Percentiles rank a stretch among this genome's conserved stretches.
phyloP scores from a whole-genome alignment of 2,329 filamentous ascomycete genomes.

The Penicillium sp. region DNA sequence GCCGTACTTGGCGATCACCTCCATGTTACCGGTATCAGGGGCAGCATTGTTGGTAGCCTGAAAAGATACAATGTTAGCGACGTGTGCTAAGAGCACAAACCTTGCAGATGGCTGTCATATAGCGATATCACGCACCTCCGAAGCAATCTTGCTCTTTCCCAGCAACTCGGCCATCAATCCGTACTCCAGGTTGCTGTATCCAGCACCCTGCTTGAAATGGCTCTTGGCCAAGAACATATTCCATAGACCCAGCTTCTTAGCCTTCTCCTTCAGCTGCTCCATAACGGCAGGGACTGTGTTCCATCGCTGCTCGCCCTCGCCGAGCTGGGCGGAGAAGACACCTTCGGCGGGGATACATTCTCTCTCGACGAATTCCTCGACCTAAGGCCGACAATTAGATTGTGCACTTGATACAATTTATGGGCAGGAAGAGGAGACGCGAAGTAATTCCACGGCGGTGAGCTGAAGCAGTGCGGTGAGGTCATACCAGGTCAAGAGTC shows the following conservation, averaged over 20 bases:
- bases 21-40: conserved; percentile 94
- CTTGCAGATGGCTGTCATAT: not conserved
- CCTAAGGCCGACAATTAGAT: conserved; percentile 45
- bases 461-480: not conserved
- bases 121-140: conserved; percentile 55
- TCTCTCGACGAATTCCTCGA: conserved; percentile 96
- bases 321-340: conserved; percentile 77
- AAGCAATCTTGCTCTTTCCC: conserved; percentile 79
- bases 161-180: conserved; percentile 96
- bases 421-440: too few species aligned
- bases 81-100: too few species aligned
- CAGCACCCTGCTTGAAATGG: conserved; percentile 93
- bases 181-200: conserved; percentile 94
- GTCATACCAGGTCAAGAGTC: conserved; percentile 70
- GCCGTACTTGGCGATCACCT: conserved; percentile 89
- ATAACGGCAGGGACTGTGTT: conserved; percentile 75
- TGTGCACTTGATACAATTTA: not conserved
- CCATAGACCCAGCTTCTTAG: conserved; percentile 83
- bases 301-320: conserved; percentile 76
- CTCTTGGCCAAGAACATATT: conserved; percentile 97
- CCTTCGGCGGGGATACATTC: conserved; percentile 87
- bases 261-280: conserved; percentile 85
- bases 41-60: conserved; percentile 83
- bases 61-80: not conserved
- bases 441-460: not conserved